Evolutionary conservation across 768 basidiomycete genomes (phyloP), one percentile per base, ranked within the genome.

Genomic region (Glaciozyma martinii): DNA sequence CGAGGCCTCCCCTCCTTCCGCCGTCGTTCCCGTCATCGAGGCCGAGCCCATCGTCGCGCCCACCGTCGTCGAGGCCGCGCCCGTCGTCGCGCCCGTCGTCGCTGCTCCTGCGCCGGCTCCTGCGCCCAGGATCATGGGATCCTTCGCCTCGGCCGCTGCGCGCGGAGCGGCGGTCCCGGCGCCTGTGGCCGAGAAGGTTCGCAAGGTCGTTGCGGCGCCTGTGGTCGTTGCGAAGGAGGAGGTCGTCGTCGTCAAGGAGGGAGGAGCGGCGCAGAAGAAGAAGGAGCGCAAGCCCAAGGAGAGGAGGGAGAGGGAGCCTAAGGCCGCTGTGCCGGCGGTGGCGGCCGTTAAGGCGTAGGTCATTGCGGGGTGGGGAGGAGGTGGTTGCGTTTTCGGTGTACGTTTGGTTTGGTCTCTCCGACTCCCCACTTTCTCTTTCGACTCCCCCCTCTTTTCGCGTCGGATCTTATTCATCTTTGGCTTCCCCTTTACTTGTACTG

Each of bases 91-190:
- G 10, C 52, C 33, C 3, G 33, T 21, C 54, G 33, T 21, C 47
- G 32, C 59, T 5, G 56, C 55, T 25, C n/a, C 37, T 0, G 18
- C 43, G 29, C 27, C 42, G 19, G 33, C 25, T 21, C 40, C 56
- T 10, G 53, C 53, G 12, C 59, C 61, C 4, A 65, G 64, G 46
- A 30, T 65, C 43, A 56, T 52, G 27, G 29, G 60, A 5, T 56
- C 56, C 12, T 67, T 65, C 59, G 66, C 66, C 4, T 60, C 59
- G n/a, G 66, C 66, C 23, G 70, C 70, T 29, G 63, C 63, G 3
- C 49, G 63, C 9, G 63, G 63, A 42, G 67, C 67, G 12, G 21
- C 54, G 21, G 54, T 50, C 64, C 47, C 49, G 13, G 44, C 50
- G n/a, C 53, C 59, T 18, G 63, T 44, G 42, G 49, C 47, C 32